Base-by-base conservation (phyloP, 2,329 filamentous ascomycete species). In the Mycocentrospora acerina region DNA sequence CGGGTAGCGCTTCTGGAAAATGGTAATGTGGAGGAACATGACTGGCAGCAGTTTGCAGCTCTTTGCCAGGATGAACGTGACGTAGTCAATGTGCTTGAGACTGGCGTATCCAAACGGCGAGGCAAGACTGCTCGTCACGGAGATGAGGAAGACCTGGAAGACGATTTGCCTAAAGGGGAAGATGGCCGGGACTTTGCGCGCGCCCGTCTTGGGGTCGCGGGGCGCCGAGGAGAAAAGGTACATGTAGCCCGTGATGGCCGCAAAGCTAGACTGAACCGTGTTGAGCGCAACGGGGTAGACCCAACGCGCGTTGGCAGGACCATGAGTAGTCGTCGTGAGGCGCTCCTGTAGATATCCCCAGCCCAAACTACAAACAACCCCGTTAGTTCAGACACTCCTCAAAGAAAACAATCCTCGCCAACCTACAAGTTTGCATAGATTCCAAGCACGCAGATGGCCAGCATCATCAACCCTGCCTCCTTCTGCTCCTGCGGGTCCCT, bases 1-100 rank as follows among this genome's bases (percentile, higher is more conserved):
- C 1, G 93, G 91, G 69, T 96, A 98, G 32, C 84, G 78, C 60
- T 85, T 86, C 44, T 85, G 83, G 75, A 96, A 98, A 31, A 98
- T 71, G 29, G 90, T 91, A 60, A 97, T 81, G 73, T 98, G 91
- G 27, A 98, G 79, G 60, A 93, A 84, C 93, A 98, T 97, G 61
- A 98, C 93, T 3, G 93, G 93, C n/a, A 98, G 82, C 14, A 98
- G 80, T 74, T 98, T 98, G 84, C 93, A 98, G 57, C 86, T 90
- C 72, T 98, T 97, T 56, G 93, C 91, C 28, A 98, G 85, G 55
- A 96, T 88, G 71, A 95, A 97, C 19, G 93, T 96, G 61, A 97
- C 88, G 71, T 97, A 97, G 79, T 97, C 93, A 70, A 97, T 90
- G 68, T 97, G 90, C 25, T 86, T 83, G 34, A 97, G 82, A 42